phyloP scores from a whole-genome alignment of 805 yeast genomes.

The Cyberlindnera meyerae region DNA sequence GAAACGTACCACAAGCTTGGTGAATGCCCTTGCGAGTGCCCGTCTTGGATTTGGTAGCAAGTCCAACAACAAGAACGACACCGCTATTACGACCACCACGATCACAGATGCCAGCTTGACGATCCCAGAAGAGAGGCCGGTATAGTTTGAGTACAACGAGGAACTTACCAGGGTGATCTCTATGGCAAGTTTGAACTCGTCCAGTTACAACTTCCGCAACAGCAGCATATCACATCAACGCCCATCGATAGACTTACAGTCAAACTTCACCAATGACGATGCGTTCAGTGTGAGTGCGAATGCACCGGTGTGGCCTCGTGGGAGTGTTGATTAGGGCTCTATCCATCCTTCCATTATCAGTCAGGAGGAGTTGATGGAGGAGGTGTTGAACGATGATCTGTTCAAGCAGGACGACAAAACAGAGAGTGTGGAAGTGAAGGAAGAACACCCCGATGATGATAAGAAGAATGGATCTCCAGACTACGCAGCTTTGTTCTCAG shows the following conservation, averaged over 20 bases:
- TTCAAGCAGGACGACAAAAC: background rate
- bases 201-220: slow-evolving; percentile 19
- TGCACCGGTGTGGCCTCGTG: no score
- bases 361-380: background rate
- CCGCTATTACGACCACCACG: background rate
- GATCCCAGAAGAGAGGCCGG: slow-evolving; percentile 9
- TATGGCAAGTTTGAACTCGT: slow-evolving; percentile 21
- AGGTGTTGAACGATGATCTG: background rate
- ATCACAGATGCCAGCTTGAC: no score
- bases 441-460: slow-evolving; percentile 1
- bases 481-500: slow-evolving; percentile 28
- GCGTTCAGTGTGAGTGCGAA: no score
- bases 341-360: no score
- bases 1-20: slow-evolving; percentile 19
- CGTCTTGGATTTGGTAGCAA: slow-evolving; percentile 21
- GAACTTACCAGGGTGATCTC: slow-evolving; percentile 23
- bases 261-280: background rate
- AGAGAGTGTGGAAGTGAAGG: slow-evolving; percentile 1
- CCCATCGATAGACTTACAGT: background rate
- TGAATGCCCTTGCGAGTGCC: slow-evolving; percentile 22
- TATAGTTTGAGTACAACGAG: slow-evolving; percentile 19
- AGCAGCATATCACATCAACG: slow-evolving; percentile 2
- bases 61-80: background rate
- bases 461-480: slow-evolving; percentile 24
- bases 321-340: no score